Evolutionary conservation across 805 yeast species (phyloP), one percentile per base, ranked within the genome.

Genomic region (Ogataea parapolymorpha): DNA sequence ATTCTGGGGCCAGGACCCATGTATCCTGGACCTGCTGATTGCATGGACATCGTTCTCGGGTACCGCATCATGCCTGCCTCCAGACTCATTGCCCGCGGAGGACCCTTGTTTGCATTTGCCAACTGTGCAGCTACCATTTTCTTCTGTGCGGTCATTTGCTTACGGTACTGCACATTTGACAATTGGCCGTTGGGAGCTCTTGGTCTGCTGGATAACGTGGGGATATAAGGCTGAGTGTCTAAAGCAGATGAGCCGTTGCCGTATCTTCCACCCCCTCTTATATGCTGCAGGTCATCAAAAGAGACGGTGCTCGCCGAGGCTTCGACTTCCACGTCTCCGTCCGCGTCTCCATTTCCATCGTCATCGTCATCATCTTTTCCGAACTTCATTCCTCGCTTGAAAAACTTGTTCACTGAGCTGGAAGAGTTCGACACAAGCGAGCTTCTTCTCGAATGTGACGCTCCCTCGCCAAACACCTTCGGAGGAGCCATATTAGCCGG

Each of bases 151-250:
- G 81, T 79, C 72, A 80, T 71, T 50, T 75, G 81, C 50, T 83
- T 84, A 50, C 95, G 68, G 57, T 85, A 85, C 47, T 81, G 81
- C 6, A 77, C 67, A 50, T 75, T 81, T 38, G 71, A 71, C 50
- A 68, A 55, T 35, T 63, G 66, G 20, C 61, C 50, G 3, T 53
- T 56, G 15, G 61, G 45, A 34, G 58, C 51, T 38, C 42, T 29
- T 43, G 59, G 46, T 49, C 53, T 46, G 0, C 73, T 62, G 5
- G 75, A 67, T 3, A 85, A 40, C 0, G 88, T 83, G 6, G 95
- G 95, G 28, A 85, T 84, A 47, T 82, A 78, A 7, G 93, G 90
- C 0, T 87, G 72, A 0, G 90, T 72, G 47, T 82, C 87, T 29
- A 57, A 36, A 31, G 63, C 45, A 36, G 70, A 66, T 14, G 72